Evolutionary conservation across 805 yeast genomes (phyloP).

Genomic region (Yarrowia deformans): DNA sequence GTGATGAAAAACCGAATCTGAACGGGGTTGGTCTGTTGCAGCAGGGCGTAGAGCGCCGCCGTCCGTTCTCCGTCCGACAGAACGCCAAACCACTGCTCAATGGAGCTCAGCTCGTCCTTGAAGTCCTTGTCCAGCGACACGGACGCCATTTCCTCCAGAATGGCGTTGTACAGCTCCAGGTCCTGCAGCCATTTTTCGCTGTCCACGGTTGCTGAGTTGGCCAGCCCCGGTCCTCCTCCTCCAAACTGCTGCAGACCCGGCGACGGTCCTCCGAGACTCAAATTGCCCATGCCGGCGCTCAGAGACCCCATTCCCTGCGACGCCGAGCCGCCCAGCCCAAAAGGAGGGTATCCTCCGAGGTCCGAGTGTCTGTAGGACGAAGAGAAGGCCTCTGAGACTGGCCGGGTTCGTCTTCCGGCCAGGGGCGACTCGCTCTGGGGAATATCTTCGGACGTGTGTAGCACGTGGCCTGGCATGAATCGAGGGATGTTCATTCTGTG

Average conservation of each 20-base stretch:
- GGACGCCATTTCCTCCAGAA: conserved; percentile 49
- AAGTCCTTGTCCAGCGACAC: conserved; percentile 48
- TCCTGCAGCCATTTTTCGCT: conserved; percentile 48
- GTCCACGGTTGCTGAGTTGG: conserved; percentile 18
- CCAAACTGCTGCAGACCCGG: conserved; percentile 12
- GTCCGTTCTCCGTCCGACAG: conserved; percentile 52
- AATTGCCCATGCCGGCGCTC: conserved; percentile 29
- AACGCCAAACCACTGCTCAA: conserved; percentile 54
- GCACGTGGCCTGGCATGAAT: conserved; percentile 37
- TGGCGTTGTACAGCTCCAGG: conserved; percentile 47
- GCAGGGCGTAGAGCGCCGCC: conserved; percentile 51
- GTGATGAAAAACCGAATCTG: conserved; percentile 50
- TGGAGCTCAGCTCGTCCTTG: conserved; percentile 50
- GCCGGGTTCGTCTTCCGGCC: conserved; percentile 31
- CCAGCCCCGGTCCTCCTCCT: neutral
- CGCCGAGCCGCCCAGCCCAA: conserved; percentile 12
- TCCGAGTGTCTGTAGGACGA: conserved; percentile 38
- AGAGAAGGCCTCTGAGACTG: conserved; percentile 33
- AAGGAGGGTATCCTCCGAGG: conserved; percentile 33
- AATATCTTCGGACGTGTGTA: conserved; percentile 35
- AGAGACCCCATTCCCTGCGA: conserved; percentile 21
- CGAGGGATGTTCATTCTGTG: conserved; percentile 34
- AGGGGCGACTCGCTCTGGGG: conserved; percentile 35
- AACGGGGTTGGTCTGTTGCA: conserved; percentile 50
- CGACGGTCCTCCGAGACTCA: conserved; percentile 25